Percentiles rank a stretch among this genome's conserved stretches.
Conservation (phyloP, 164 flowering plant genomes). For the Chimonanthus salicifolius region DNA sequence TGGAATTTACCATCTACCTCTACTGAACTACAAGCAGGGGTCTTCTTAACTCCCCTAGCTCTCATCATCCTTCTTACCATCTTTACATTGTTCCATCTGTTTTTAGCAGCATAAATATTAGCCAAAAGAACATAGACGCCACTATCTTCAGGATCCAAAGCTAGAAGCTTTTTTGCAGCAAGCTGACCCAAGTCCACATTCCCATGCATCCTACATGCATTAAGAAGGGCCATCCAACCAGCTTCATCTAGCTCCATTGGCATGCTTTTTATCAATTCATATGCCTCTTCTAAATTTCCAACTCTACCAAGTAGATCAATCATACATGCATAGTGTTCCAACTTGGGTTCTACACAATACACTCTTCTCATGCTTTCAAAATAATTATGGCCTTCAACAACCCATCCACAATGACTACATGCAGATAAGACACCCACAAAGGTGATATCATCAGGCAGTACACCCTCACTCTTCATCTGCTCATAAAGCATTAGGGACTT, state of each 20-base stretch:
- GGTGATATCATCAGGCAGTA: conserved; percentile 43
- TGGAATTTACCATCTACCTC: conserved; percentile 38
- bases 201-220: conserved; percentile 41
- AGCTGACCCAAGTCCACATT: conserved; percentile 43
- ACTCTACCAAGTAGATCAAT: conserved; percentile 44
- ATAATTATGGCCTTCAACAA: conserved; percentile 27
- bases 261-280: conserved; percentile 33
- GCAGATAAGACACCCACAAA: conserved; percentile 50
- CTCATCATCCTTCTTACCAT: conserved; percentile 45
- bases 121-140: conserved; percentile 43
- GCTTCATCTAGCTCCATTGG: conserved; percentile 48
- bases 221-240: conserved; percentile 62
- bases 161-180: conserved; percentile 33
- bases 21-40: conserved; percentile 45
- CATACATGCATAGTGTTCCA: conserved; percentile 53
- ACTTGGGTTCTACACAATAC: conserved; percentile 34
- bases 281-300: conserved; percentile 43
- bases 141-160: conserved; percentile 43
- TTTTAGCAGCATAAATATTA: conserved; percentile 31
- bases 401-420: conserved; percentile 47
- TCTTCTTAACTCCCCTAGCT: conserved; percentile 37
- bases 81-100: conserved; percentile 50
- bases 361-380: conserved; percentile 29
- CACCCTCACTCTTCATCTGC: conserved; percentile 24
- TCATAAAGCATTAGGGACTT: conserved; percentile 33